Evolutionary conservation across 164 flowering plant species (phyloP), one percentile per base, ranked within the genome.

Genomic region (Dillenia suffruticosa): DNA sequence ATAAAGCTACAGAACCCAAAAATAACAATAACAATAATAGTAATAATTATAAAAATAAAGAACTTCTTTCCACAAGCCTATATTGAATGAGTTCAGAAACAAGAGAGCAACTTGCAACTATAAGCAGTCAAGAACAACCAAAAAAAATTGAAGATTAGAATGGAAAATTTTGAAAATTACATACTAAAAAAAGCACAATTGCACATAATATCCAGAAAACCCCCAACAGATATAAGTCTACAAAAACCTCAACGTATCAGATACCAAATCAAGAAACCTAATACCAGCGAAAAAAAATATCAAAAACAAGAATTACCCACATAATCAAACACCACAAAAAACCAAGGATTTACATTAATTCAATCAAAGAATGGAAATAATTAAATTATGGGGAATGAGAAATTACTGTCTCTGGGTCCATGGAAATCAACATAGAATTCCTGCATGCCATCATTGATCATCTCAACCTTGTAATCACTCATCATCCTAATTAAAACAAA

Each of bases 391-490:
- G 73, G 73, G 46, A 49, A 24, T 11, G 75, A 70, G 68, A 68
- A 72, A 67, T 78, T 83, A 92, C 98, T 88, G 19, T 88, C 98
- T 70, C 64, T 85, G 49, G 98, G 98, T 61, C 98, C 98, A 81
- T 85, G 78, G 69, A 92, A 92, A 58, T 86, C 79, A 53, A 92
- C 98, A 83, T 72, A 85, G 72, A 92, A 92, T 74, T 92, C 93
- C 61, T 88, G 96, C 89, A 90, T 85, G 75, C 90, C 90, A 74
- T 92, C 98, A 63, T 92, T 90, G 74, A 92, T 81, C 95, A 79
- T 92, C 78, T 92, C 98, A 74, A 92, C 98, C 66, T 81, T 83
- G 70, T 87, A 83, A 63, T 87, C 88, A 63, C 85, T 81, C 88
- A 87, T 87, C 93, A 87, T 87, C 87, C 93, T 87, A 68, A 9